Base-by-base conservation (phyloP, 768 basidiomycete genomes). In the Tephrocybe sp. region DNA sequence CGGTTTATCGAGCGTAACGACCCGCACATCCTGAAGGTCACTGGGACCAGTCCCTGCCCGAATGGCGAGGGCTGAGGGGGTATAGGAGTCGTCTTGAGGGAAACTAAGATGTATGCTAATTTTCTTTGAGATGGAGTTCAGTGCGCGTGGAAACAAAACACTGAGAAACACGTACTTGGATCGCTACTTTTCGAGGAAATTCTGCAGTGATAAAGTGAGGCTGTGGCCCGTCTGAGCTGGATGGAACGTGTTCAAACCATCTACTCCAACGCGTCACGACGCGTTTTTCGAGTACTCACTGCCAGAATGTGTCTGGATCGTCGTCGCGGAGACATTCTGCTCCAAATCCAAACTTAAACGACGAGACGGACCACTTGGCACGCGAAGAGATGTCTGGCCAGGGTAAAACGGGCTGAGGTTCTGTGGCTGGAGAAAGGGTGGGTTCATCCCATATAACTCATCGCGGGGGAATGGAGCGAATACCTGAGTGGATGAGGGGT, bases 261-360 rank as follows among this genome's bases (percentile, higher is more conserved):
- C 25, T 12, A 30, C 24, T 4, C 20, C 12, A 21, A 46, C 38
- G 39, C 45, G 28, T 30, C 5, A 21, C 32, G n/a, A 34, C 11
- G 20, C 6, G 18, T 30, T 30, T 30, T 30, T 30, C 28, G 28
- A 30, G 11, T 11, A 78, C 93, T 67, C 67, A 98, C 95, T 98
- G 97, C 97, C 97, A 98, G 65, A 98, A 96, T 0, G 95, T 98
- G 34, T 90, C 87, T 25, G 90, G 86, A 62, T 96, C 89, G 28
- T 83, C 81, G 60, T 98, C 95, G 23, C 85, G 79, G 38, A 98
- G 74, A 67, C 94, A 94, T 64, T 97, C 93, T 33, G 93, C 85
- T 7, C 96, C 94, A 65, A 95, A 98, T 1, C 95, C 95, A 56
- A 95, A 97, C 67, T 99, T 99, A 71, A 83, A 93, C 0, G 90